Percentiles rank a stretch among this genome's conserved stretches.
Evolutionary conservation across 805 yeast species (phyloP).

Genomic region (Wickerhamiella brachini): DNA sequence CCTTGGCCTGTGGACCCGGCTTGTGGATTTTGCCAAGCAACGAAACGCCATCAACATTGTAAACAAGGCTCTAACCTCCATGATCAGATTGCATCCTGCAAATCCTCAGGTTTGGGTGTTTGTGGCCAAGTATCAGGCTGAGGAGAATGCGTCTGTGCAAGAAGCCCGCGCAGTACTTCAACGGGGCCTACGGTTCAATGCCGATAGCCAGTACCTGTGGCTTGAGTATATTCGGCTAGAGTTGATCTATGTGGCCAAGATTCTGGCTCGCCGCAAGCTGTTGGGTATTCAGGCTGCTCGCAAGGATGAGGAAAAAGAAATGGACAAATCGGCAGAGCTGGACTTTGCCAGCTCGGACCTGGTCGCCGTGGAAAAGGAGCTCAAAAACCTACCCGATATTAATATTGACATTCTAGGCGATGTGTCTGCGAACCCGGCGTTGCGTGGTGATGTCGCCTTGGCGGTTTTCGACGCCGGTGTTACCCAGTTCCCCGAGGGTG

Average conservation of each 20-base stretch:
- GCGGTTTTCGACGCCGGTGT: conserved; percentile 57
- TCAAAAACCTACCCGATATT: conserved; percentile 71
- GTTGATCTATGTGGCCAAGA: conserved; percentile 67
- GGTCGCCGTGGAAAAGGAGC: conserved; percentile 38
- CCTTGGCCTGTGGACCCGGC: conserved; percentile 62
- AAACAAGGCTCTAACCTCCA: conserved; percentile 52
- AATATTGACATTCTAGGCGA: conserved; percentile 76
- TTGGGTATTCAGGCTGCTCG: conserved; percentile 48
- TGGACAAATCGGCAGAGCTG: conserved; percentile 14
- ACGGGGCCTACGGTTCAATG: conserved; percentile 70
- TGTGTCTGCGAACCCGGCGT: conserved; percentile 69
- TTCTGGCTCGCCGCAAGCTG: conserved; percentile 70
- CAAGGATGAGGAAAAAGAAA: conserved; percentile 29
- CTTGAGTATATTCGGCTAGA: conserved; percentile 78
- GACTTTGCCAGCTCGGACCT: conserved; percentile 32
- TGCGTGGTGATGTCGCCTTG: conserved; percentile 58
- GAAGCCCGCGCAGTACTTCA: conserved; percentile 82
- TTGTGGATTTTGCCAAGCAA: conserved; percentile 40
- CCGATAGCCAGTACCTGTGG: conserved; percentile 64
- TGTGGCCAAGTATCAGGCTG: conserved; percentile 90
- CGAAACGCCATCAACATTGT: conserved; percentile 22
- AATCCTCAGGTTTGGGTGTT: conserved; percentile 84
- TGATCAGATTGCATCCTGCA: conserved; percentile 80
- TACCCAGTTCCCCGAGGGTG: conserved; percentile 30
- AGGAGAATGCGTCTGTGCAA: conserved; percentile 71